Percentiles rank a stretch among this genome's conserved stretches.
Conservation (phyloP, 495 filamentous ascomycete genomes). For the Penicillium silybi region DNA sequence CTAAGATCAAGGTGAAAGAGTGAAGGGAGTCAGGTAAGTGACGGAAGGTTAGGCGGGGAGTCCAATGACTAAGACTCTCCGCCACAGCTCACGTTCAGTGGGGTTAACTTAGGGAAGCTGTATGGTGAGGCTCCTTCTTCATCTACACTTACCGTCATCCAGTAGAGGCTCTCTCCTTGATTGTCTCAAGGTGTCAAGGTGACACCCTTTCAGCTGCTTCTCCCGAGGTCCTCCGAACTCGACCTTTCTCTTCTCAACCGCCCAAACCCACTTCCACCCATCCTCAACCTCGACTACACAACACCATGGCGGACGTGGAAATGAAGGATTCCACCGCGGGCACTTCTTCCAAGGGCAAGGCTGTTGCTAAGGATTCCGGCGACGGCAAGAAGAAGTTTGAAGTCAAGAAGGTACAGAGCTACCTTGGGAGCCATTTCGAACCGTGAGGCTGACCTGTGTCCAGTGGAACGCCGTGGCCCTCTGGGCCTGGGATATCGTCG, state of each 20-base stretch:
- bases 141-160: background rate
- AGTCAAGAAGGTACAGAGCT: conserved; percentile 83
- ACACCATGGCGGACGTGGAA: conserved; percentile 88
- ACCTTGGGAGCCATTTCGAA: conserved; percentile 11
- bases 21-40: conserved; percentile 9
- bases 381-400: conserved; percentile 83
- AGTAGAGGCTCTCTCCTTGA: background rate
- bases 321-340: conserved; percentile 78
- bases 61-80: conserved; percentile 19
- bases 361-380: conserved; percentile 53
- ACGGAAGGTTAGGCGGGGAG: conserved; percentile 14
- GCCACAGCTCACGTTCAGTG: conserved; percentile 10
- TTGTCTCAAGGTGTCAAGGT: conserved; percentile 1
- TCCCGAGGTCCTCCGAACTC: conserved; percentile 5
- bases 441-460: conserved; percentile 4
- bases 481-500: conserved; percentile 99
- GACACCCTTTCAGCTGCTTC: background rate
- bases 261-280: background rate
- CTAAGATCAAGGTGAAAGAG: conserved; percentile 2
- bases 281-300: conserved; percentile 1
- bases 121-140: background rate
- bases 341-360: conserved; percentile 55
- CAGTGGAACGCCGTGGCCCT: conserved; percentile 99
- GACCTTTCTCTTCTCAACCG: background rate
- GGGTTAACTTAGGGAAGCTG: conserved; percentile 4